Percentiles rank a stretch among this genome's conserved stretches.
These are phyloP conservation scores for Podospora anserina DNA, from an alignment of 495 filamentous ascomycete genomes.

Conservation along the genomic window DNA sequence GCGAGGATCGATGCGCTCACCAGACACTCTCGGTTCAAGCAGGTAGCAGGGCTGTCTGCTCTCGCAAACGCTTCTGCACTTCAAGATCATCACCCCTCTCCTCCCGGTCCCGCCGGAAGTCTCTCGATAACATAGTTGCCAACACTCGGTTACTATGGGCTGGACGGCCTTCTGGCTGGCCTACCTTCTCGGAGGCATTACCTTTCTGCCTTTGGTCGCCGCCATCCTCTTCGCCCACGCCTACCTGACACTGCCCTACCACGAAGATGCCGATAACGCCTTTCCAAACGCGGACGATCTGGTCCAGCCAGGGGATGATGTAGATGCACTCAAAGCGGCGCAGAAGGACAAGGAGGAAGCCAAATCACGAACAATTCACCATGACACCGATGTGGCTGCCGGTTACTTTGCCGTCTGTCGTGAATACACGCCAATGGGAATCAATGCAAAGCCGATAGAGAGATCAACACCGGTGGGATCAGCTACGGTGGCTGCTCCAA, in stretches of 20 bases:
- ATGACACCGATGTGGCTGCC: conserved; percentile 80
- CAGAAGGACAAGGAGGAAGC: conserved; percentile 45
- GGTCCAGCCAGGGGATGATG: conserved; percentile 49
- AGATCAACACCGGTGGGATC: conserved; percentile 76
- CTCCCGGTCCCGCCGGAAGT: not conserved
- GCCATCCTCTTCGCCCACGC: conserved; percentile 62
- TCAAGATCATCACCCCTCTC: not conserved
- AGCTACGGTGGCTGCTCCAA: conserved; percentile 62
- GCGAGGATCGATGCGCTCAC: conserved; percentile 29
- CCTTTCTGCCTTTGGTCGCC: conserved; percentile 77
- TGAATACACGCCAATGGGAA: conserved; percentile 84
- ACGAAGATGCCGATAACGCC: conserved; percentile 34
- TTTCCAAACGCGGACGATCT: conserved; percentile 37
- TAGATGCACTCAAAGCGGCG: conserved; percentile 43
- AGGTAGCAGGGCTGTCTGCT: conserved; percentile 30
- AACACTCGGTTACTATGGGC: conserved; percentile 54
- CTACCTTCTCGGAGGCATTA: conserved; percentile 87
- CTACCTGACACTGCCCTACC: conserved; percentile 63
- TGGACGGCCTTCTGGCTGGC: conserved; percentile 66
- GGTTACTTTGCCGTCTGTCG: conserved; percentile 94
- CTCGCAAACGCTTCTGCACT: conserved; percentile 6
- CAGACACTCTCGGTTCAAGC: conserved; percentile 16
- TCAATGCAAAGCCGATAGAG: conserved; percentile 90
- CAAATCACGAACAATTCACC: conserved; percentile 43
- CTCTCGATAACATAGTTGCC: not conserved